These are phyloP conservation scores for Teratosphaeria viscida DNA, from an alignment of 2,329 filamentous ascomycete species.

Conservation along the genomic window DNA sequence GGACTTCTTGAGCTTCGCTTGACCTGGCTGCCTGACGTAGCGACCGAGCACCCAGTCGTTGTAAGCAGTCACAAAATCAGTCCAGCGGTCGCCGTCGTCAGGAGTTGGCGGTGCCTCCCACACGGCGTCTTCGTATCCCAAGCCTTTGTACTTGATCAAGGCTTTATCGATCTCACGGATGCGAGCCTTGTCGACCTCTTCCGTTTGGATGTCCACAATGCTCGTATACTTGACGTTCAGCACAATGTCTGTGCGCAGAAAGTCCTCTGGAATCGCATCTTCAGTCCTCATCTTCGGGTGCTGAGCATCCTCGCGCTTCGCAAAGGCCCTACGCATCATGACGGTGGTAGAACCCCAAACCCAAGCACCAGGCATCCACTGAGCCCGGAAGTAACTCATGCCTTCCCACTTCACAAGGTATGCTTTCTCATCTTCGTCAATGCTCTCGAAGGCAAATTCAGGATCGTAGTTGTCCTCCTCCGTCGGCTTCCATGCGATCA, in stretches of 20 bases:
- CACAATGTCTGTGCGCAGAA: slow-evolving; percentile 76
- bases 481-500: slow-evolving; percentile 80
- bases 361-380: slow-evolving; percentile 87
- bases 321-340: slow-evolving; percentile 63
- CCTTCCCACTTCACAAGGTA: slow-evolving; percentile 85
- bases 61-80: slow-evolving; percentile 73
- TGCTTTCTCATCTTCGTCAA: slow-evolving; percentile 72
- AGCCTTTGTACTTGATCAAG: slow-evolving; percentile 83
- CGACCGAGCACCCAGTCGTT: slow-evolving; percentile 73
- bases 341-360: slow-evolving; percentile 59
- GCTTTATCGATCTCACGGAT: slow-evolving; percentile 63
- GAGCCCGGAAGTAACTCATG: slow-evolving; percentile 69
- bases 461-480: slow-evolving; percentile 46
- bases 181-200: slow-evolving; percentile 60
- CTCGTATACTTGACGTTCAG: slow-evolving; percentile 64
- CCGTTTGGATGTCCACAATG: slow-evolving; percentile 46
- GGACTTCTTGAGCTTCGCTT: slow-evolving; percentile 51
- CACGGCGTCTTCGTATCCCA: slow-evolving; percentile 80
- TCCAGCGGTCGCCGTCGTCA: slow-evolving; percentile 59
- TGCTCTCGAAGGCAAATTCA: slow-evolving; percentile 43
- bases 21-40: slow-evolving; percentile 54
- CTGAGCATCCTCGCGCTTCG: slow-evolving; percentile 54
- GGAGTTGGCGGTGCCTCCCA: slow-evolving; percentile 72
- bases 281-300: slow-evolving; percentile 59
- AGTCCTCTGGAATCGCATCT: slow-evolving; percentile 82